phyloP scores from a whole-genome alignment of 306 rosid genomes.

The Gastrolobium bilobum region DNA sequence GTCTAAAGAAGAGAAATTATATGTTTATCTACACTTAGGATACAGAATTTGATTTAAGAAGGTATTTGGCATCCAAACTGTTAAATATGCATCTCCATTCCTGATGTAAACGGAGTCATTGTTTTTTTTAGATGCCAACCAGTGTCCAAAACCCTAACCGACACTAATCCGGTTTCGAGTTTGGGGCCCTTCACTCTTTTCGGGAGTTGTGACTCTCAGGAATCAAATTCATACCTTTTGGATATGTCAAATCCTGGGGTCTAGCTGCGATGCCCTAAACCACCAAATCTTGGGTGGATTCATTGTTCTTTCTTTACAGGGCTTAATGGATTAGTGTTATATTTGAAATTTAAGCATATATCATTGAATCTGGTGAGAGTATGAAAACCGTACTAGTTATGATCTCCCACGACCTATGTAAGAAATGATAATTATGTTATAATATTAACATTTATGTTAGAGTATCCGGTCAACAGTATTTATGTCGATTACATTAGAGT shows the following conservation, averaged over 20 bases:
- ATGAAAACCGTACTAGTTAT: not conserved
- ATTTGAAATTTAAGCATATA: not conserved
- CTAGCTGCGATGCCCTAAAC: too few relatives aligned
- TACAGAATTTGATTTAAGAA: not conserved
- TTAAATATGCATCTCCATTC: slow-evolving; percentile 14
- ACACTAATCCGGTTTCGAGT: too few relatives aligned
- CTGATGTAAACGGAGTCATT: not conserved
- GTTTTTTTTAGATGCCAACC: not conserved
- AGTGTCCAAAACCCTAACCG: too few relatives aligned
- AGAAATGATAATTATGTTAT: not conserved
- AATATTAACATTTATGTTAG: not conserved
- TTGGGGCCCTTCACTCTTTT: too few relatives aligned
- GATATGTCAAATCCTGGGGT: too few relatives aligned
- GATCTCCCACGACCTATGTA: not conserved
- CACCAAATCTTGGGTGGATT: too few relatives aligned
- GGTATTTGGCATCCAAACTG: not conserved
- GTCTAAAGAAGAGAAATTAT: not conserved
- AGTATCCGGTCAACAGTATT: not conserved
- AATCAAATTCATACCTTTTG: too few relatives aligned
- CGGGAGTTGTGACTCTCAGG: too few relatives aligned
- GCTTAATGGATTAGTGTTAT: not conserved
- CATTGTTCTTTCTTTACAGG: not conserved
- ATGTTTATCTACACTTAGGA: not conserved
- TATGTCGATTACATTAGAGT: not conserved
- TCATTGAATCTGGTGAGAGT: not conserved